These are phyloP conservation scores for Astathelohania contejeani DNA, from an alignment of 371 early-diverging fungal genomes.

Conservation along the genomic window DNA sequence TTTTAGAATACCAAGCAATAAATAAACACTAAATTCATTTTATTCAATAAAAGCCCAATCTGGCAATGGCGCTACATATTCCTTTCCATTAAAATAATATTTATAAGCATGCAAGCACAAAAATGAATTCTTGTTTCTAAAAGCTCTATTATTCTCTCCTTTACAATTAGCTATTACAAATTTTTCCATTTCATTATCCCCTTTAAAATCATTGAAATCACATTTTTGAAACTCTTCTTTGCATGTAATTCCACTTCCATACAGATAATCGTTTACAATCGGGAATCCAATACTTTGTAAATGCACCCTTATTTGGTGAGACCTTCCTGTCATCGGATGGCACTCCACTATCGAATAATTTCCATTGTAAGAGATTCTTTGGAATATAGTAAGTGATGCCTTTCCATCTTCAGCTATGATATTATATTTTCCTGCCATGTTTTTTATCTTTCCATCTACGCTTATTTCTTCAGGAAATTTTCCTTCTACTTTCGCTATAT, in stretches of 20 bases:
- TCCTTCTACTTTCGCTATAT: constrained; percentile 50
- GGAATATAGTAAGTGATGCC: constrained; percentile 41
- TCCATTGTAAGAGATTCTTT: constrained; percentile 21
- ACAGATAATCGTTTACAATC: constrained; percentile 72
- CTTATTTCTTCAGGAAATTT: constrained; percentile 37
- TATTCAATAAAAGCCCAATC: no score
- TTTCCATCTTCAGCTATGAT: constrained; percentile 41
- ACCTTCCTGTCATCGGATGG: constrained; percentile 77
- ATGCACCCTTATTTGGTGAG: constrained; percentile 97
- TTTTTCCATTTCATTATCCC: constrained; percentile 21
- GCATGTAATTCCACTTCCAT: constrained; percentile 19
- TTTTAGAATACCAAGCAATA: no score
- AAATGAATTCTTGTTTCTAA: constrained; percentile 18
- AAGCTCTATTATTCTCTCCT: constrained; percentile 39
- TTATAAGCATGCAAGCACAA: constrained; percentile 52
- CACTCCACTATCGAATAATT: constrained; percentile 54
- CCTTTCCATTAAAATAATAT: constrained; percentile 37
- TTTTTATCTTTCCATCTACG: constrained; percentile 31
- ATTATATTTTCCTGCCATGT: constrained; percentile 14
- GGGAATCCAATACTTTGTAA: constrained; percentile 78
- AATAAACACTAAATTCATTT: no score
- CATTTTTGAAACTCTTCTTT: neutral
- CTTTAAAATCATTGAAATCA: neutral
- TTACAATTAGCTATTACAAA: constrained; percentile 34
- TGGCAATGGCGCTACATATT: constrained; percentile 42